Evolutionary conservation across 345 rosid genomes (phyloP).

Genomic region (Murraya paniculata): DNA sequence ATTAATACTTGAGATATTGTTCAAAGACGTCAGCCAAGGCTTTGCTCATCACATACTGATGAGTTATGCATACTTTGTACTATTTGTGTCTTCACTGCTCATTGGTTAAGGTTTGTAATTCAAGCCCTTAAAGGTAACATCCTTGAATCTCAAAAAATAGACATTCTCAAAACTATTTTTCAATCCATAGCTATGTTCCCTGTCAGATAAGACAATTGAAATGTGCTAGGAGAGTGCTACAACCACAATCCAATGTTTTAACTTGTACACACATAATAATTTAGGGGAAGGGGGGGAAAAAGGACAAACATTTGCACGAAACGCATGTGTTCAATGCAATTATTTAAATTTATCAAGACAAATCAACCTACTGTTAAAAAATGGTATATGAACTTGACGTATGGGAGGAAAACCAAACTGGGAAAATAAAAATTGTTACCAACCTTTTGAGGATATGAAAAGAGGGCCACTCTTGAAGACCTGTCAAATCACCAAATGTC

Average conservation of each 20-base stretch:
- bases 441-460: slow-evolving; percentile 98
- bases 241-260: background rate
- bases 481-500: slow-evolving; percentile 37
- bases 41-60: background rate
- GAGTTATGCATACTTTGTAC: background rate
- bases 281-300: no score
- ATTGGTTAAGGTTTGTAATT: background rate
- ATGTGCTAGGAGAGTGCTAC: background rate
- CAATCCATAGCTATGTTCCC: background rate
- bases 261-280: background rate
- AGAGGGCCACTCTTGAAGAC: slow-evolving; percentile 97
- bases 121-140: background rate
- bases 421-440: slow-evolving; percentile 16
- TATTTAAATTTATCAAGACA: background rate
- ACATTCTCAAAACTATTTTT: background rate
- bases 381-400: background rate
- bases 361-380: slow-evolving; percentile 11
- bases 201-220: background rate
- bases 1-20: background rate
- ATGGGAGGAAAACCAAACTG: background rate
- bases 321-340: background rate
- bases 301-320: background rate
- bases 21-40: background rate
- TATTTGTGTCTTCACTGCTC: background rate
- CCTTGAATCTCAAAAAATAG: background rate